phyloP scores from a whole-genome alignment of 371 early-diverging fungal species.

The Vairimorpha apis region DNA sequence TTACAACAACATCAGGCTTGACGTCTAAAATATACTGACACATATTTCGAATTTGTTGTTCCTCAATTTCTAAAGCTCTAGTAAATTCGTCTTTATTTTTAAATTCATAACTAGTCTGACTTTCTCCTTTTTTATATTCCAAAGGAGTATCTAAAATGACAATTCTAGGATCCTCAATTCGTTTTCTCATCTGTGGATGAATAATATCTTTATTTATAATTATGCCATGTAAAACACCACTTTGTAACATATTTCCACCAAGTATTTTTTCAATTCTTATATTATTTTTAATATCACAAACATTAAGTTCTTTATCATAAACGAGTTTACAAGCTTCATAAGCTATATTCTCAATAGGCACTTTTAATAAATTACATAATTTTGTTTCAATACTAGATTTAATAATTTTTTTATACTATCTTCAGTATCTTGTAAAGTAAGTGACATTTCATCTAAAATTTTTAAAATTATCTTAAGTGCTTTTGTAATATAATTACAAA shows the following conservation, averaged over 20 bases:
- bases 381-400: slow-evolving; percentile 88
- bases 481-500: slow-evolving; percentile 79
- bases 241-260: slow-evolving; percentile 89
- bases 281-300: slow-evolving; percentile 83
- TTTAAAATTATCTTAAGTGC: slow-evolving; percentile 80
- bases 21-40: slow-evolving; percentile 84
- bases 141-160: slow-evolving; percentile 93
- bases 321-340: slow-evolving; percentile 86
- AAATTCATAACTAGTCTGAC: slow-evolving; percentile 95
- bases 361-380: slow-evolving; percentile 82
- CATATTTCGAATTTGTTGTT: slow-evolving; percentile 91
- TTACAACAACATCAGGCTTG: slow-evolving; percentile 94
- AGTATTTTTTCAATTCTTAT: slow-evolving; percentile 92
- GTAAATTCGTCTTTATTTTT: slow-evolving; percentile 88
- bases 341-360: slow-evolving; percentile 90
- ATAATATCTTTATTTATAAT: slow-evolving; percentile 98
- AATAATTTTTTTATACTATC: slow-evolving; percentile 80
- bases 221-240: slow-evolving; percentile 89
- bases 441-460: slow-evolving; percentile 73
- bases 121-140: slow-evolving; percentile 99
- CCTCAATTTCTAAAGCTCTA: slow-evolving; percentile 90
- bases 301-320: slow-evolving; percentile 66
- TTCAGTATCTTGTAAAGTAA: slow-evolving; percentile 72
- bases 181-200: slow-evolving; percentile 96
- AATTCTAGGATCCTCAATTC: slow-evolving; percentile 92